A percentile compares a stretch with the other conserved stretches of the same genome.
These are phyloP conservation scores for Boletellus ananiceps DNA, from an alignment of 768 basidiomycete genomes.

Conservation along the genomic window DNA sequence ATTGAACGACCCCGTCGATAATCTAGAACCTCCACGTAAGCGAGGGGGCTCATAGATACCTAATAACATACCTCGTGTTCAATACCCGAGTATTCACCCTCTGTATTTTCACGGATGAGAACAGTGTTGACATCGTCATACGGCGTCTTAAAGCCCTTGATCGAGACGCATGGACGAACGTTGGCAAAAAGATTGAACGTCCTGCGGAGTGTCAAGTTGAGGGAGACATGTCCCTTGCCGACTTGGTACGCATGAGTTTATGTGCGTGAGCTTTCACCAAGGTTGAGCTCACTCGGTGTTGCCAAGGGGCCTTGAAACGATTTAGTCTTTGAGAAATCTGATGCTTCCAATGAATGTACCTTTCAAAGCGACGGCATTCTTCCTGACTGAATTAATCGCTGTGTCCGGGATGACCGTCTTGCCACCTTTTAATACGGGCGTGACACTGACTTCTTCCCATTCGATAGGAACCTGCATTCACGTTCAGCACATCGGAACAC, in stretches of 20 bases:
- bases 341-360: conserved; percentile 43
- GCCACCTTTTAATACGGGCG: conserved; percentile 88
- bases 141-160: conserved; percentile 95
- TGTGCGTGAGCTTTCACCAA: conserved; percentile 3
- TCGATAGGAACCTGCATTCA: conserved; percentile 81
- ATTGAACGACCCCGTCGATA: conserved; percentile 97
- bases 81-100: conserved; percentile 99
- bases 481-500: conserved; percentile 10
- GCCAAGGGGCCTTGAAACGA: conserved; percentile 74
- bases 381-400: conserved; percentile 89
- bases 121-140: conserved; percentile 99
- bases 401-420: conserved; percentile 95
- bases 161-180: conserved; percentile 93
- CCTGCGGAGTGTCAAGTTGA: conserved; percentile 93
- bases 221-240: conserved; percentile 97
- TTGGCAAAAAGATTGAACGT: conserved; percentile 99
- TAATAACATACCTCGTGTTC: conserved; percentile 80
- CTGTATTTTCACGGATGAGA: conserved; percentile 98
- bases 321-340: conserved; percentile 10
- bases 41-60: background rate
- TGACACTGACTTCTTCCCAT: conserved; percentile 99
- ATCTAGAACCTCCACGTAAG: conserved; percentile 46
- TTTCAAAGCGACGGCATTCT: conserved; percentile 97
- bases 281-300: conserved; percentile 76
- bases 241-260: conserved; percentile 46